Evolutionary conservation across 2,329 filamentous ascomycete species (phyloP).

Genomic region (Cladosporium sp.): DNA sequence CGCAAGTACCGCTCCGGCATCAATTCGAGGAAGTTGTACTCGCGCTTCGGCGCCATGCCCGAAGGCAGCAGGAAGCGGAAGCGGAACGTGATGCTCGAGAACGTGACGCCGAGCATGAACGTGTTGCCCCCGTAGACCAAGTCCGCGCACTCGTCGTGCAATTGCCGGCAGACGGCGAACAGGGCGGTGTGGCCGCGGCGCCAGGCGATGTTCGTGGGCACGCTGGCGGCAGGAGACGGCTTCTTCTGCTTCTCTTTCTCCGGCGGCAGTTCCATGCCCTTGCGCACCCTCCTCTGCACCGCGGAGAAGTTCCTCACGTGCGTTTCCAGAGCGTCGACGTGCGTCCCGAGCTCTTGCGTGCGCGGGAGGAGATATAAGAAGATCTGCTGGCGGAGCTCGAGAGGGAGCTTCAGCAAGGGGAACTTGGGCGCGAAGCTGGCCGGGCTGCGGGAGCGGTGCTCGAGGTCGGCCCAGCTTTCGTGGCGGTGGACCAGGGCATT

Average conservation of each 20-base stretch:
- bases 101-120: slow-evolving; percentile 49
- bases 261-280: slow-evolving; percentile 27
- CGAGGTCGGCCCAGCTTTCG: slow-evolving; percentile 36
- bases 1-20: slow-evolving; percentile 44
- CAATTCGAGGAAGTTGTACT: slow-evolving; percentile 44
- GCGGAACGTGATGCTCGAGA: slow-evolving; percentile 45
- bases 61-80: slow-evolving; percentile 45
- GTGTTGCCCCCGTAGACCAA: slow-evolving; percentile 46
- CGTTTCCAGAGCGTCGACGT: slow-evolving; percentile 28
- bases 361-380: slow-evolving; percentile 45
- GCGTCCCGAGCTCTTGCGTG: slow-evolving; percentile 34
- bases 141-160: slow-evolving; percentile 48
- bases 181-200: slow-evolving; percentile 43
- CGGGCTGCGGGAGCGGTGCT: slow-evolving; percentile 35
- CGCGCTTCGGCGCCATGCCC: slow-evolving; percentile 43
- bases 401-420: slow-evolving; percentile 41
- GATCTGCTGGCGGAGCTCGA: slow-evolving; percentile 48
- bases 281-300: slow-evolving; percentile 30
- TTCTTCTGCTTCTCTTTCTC: background rate
- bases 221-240: background rate
- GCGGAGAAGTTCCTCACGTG: slow-evolving; percentile 35
- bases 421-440: slow-evolving; percentile 31
- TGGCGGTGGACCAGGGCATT: slow-evolving; percentile 25
- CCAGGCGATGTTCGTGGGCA: slow-evolving; percentile 41
- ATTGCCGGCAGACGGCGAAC: slow-evolving; percentile 41